Conservation (phyloP, 768 basidiomycete species). For the Lactifluus volemus region DNA sequence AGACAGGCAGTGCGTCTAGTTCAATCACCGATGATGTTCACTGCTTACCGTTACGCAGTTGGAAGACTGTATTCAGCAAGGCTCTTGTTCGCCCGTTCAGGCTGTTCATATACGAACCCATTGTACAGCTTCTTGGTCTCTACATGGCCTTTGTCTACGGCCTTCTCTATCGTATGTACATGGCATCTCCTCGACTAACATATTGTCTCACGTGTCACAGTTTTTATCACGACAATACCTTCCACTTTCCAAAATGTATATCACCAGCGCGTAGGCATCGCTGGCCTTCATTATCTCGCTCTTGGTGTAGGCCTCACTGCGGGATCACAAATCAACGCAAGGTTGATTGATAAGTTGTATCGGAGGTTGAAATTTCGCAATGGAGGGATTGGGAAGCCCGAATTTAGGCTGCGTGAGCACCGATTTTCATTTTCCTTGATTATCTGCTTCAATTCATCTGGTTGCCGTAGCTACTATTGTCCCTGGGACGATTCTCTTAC, state of each 20-base stretch:
- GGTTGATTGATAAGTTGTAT: slow-evolving; percentile 50
- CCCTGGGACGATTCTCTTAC: slow-evolving; percentile 49
- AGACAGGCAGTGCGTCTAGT: slow-evolving; percentile 34
- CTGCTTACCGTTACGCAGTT: slow-evolving; percentile 29
- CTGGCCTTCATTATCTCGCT: slow-evolving; percentile 63
- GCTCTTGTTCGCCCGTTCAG: slow-evolving; percentile 61
- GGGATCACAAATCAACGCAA: slow-evolving; percentile 46
- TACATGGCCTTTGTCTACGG: slow-evolving; percentile 67
- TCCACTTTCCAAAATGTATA: slow-evolving; percentile 49
- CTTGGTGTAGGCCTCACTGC: slow-evolving; percentile 52
- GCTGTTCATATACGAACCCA: slow-evolving; percentile 51
- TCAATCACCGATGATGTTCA: not conserved
- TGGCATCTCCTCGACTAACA: not conserved
- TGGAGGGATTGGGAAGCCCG: slow-evolving; percentile 44
- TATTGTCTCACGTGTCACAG: slow-evolving; percentile 26
- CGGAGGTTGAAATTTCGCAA: slow-evolving; percentile 42
- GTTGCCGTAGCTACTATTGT: slow-evolving; percentile 44
- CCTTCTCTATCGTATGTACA: slow-evolving; percentile 13
- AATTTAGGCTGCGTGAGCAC: slow-evolving; percentile 41
- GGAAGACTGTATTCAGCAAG: slow-evolving; percentile 40
- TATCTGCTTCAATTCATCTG: not conserved
- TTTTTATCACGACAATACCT: slow-evolving; percentile 60
- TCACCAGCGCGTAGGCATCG: slow-evolving; percentile 44
- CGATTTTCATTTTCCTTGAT: not conserved
- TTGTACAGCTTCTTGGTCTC: slow-evolving; percentile 55